A percentile compares a stretch with the other conserved stretches of the same genome.
Conservation (phyloP, 495 filamentous ascomycete species). For the Paragyromitra xinjiangensis region DNA sequence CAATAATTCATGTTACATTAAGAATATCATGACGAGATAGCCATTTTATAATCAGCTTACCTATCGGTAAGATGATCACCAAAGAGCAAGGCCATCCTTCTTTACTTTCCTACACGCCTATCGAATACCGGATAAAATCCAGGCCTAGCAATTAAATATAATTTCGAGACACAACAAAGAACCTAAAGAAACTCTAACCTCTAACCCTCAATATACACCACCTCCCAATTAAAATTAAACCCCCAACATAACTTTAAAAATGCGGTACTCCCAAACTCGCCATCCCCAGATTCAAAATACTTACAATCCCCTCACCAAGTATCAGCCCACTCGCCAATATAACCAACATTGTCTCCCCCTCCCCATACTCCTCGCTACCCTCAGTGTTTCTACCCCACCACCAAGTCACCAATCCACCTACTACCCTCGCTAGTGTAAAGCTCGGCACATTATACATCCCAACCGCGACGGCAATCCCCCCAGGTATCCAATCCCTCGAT, state of each 20-base stretch:
- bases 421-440: slow-evolving; percentile 88
- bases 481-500: slow-evolving; percentile 75
- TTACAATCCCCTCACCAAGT: slow-evolving; percentile 90
- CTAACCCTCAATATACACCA: background rate
- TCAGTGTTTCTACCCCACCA: slow-evolving; percentile 70
- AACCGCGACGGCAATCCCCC: slow-evolving; percentile 76
- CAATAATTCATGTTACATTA: too few species aligned
- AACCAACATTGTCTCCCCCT: slow-evolving; percentile 68
- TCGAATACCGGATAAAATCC: background rate
- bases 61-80: too few species aligned
- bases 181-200: slow-evolving; percentile 1
- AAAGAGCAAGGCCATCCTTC: too few species aligned
- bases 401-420: slow-evolving; percentile 85
- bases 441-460: slow-evolving; percentile 98
- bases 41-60: too few species aligned
- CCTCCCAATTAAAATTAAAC: background rate
- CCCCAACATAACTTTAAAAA: slow-evolving; percentile 9
- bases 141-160: background rate
- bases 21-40: too few species aligned
- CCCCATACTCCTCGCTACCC: slow-evolving; percentile 54
- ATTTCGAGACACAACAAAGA: background rate
- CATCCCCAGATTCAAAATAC: slow-evolving; percentile 87
- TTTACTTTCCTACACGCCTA: too few species aligned
- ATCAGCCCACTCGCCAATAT: slow-evolving; percentile 77
- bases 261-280: slow-evolving; percentile 68